Conservation (phyloP, 1,139 yeast species). For the Geotrichum restrictum region DNA sequence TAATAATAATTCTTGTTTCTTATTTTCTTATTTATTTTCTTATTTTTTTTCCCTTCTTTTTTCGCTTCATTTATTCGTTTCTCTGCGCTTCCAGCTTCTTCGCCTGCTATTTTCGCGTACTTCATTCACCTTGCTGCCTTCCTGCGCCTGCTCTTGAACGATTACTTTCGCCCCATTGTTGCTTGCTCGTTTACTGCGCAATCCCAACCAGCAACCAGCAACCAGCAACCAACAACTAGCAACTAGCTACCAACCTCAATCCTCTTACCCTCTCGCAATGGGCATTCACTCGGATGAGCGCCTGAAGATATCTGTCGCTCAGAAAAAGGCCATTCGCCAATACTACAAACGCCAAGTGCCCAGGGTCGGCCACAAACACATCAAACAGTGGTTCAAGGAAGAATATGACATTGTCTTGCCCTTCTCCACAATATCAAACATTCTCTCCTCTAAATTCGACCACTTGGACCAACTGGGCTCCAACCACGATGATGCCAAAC, state of each 20-base stretch:
- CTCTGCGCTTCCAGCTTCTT: no score
- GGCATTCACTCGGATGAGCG: slow-evolving; percentile 21
- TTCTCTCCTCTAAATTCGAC: slow-evolving; percentile 22
- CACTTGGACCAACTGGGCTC: slow-evolving; percentile 20
- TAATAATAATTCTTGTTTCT: not conserved
- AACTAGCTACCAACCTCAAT: no score
- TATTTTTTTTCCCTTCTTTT: slow-evolving; percentile 1
- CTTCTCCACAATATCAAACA: slow-evolving; percentile 22
- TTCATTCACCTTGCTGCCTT: no score
- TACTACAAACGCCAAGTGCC: slow-evolving; percentile 17
- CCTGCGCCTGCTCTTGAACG: not conserved
- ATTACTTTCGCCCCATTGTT: not conserved
- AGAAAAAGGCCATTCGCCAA: slow-evolving; percentile 21
- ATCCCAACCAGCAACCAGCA: not conserved
- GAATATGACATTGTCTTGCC: slow-evolving; percentile 19
- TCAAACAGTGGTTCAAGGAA: slow-evolving; percentile 20
- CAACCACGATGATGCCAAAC: slow-evolving; percentile 20
- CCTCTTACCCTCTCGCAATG: slow-evolving; percentile 7
- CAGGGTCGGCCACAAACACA: slow-evolving; percentile 20
- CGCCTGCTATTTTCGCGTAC: no score
- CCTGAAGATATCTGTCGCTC: slow-evolving; percentile 22
- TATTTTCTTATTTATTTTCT: not conserved
- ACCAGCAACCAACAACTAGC: not conserved
- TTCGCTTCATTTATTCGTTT: not conserved
- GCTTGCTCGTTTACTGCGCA: not conserved